phyloP scores from a whole-genome alignment of 106 monocot genomes.

The Apostasia shenzhenica region DNA sequence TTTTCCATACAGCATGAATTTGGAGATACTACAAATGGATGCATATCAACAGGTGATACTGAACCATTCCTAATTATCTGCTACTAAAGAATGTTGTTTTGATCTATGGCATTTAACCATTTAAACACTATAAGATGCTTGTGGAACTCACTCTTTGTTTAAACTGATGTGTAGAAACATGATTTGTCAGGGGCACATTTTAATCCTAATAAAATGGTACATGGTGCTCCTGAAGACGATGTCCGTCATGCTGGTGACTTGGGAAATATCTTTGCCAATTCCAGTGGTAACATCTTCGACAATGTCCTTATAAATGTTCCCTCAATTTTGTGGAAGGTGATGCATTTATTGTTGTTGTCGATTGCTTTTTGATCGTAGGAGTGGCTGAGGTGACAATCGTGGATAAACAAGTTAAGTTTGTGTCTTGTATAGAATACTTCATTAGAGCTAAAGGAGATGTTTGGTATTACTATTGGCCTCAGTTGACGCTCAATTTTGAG shows the following conservation, averaged over 20 bases:
- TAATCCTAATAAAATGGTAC: constrained; percentile 61
- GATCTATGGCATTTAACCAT: no score
- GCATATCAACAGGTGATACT: constrained; percentile 64
- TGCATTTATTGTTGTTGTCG: neutral
- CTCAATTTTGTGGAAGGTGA: neutral
- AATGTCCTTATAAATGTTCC: neutral
- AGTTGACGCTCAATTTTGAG: no score
- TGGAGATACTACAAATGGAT: constrained; percentile 77
- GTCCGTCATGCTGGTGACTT: constrained; percentile 92
- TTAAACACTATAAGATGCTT: neutral
- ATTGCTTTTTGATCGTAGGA: constrained; percentile 25
- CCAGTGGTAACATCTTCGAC: constrained; percentile 33
- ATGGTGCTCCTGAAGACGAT: constrained; percentile 75
- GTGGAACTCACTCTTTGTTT: neutral
- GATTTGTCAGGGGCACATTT: constrained; percentile 61
- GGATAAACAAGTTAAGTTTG: constrained; percentile 53
- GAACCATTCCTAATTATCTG: neutral
- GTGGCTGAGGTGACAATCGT: constrained; percentile 70
- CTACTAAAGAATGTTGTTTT: neutral
- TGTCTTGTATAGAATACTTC: neutral
- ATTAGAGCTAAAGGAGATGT: no score
- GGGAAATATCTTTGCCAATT: constrained; percentile 80
- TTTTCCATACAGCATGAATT: constrained; percentile 49
- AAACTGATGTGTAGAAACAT: neutral
- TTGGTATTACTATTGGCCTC: no score